Base-by-base conservation (phyloP, 176 grass and related monocot genomes). In the Carex kokanica region DNA sequence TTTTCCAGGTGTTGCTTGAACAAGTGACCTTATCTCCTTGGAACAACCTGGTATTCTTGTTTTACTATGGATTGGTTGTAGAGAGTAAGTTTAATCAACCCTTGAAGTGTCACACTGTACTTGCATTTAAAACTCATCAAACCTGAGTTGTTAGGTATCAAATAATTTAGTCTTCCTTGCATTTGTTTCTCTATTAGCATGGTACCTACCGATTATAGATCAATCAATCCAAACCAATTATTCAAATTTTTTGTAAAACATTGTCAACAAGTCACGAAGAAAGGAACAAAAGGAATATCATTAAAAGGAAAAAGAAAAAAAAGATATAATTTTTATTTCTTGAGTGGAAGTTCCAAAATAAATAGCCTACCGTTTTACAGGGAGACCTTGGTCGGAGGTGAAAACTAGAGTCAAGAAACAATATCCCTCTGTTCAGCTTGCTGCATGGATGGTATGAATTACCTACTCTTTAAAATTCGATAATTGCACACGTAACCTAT, bases 361-460 rank as follows among this genome's bases (percentile, higher is more conserved):
- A 72, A 72, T 40, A 72, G 6, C 47, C 31, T 60, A 64, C 21
- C 53, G 18, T 73, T 47, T 63, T 91, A 25, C 68, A 98, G 95
- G 88, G 57, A 90, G 95, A 77, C 92, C 92, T 64, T 94, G 90
- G 36, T 80, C 78, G 21, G 83, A 98, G 74, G 92, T 94, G 57
- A 93, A 90, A 60, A 73, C 64, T 27, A 93, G 88, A 88, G 87
- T 94, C 1, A 93, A 81, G 88, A 98, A 94, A 65, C 87, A 94
- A 45, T 94, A 98, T 85, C 90, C 89, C 29, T 92, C 95, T 9
- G 92, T 98, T 62, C 95, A 98, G 24, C 85, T 98, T 87, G 91
- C 90, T 67, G 83, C 95, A 82, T 98, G 95, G 92, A 98, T 91
- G 95, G 95, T 94, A 85, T 9, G 66, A 49, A 65, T 36, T 77